These are phyloP conservation scores for Diaporthe sp. DNA, from an alignment of 2,329 filamentous ascomycete species.

Conservation along the genomic window DNA sequence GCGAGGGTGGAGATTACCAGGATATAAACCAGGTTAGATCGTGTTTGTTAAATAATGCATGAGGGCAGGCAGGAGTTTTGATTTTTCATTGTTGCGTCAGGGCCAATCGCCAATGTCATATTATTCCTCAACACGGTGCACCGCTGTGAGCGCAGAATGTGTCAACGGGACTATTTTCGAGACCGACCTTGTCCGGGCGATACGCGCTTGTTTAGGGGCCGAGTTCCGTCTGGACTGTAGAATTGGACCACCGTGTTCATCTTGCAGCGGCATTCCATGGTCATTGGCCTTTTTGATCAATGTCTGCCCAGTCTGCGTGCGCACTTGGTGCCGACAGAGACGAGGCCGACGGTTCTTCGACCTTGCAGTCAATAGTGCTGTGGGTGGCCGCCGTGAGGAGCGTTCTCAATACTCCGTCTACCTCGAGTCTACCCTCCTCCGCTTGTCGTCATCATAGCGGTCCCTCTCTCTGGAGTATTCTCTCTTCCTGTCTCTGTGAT, in stretches of 20 bases:
- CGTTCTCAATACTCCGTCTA: conserved; percentile 37
- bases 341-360: no score
- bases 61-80: conserved; percentile 37
- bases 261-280: not conserved
- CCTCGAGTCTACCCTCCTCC: conserved; percentile 66
- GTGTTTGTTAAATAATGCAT: not conserved
- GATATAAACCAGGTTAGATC: conserved; percentile 65
- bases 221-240: no score
- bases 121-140: not conserved
- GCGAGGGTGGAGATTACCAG: conserved; percentile 88
- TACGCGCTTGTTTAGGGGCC: not conserved
- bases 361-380: not conserved
- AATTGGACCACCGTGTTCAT: not conserved
- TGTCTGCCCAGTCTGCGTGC: no score
- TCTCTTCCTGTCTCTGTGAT: conserved; percentile 66
- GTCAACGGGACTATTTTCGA: not conserved
- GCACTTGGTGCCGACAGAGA: not conserved
- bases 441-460: conserved; percentile 71
- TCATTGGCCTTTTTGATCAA: not conserved
- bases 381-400: no score
- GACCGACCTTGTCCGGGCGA: not conserved
- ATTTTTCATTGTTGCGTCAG: conserved; percentile 39
- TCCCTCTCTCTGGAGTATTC: conserved; percentile 68
- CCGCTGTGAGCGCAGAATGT: not conserved
- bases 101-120: not conserved